Percentiles rank a stretch among this genome's conserved stretches.
phyloP scores from a whole-genome alignment of 2,329 filamentous ascomycete genomes.

The Scedosporium dehoogii region DNA sequence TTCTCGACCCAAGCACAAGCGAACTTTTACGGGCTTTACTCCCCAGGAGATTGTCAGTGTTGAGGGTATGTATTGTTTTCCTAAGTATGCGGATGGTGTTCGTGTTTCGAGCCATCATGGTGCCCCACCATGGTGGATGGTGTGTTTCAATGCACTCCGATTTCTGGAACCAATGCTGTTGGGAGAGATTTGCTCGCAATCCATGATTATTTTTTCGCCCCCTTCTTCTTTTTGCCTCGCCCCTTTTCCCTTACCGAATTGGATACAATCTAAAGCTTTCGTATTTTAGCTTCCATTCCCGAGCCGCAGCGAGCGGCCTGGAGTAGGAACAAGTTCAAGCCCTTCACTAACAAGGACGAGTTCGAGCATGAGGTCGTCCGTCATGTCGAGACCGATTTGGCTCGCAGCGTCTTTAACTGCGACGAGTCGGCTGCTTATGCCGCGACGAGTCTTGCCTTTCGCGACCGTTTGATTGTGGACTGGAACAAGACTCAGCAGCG shows the following conservation, averaged over 20 bases:
- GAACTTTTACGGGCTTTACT: conserved; percentile 92
- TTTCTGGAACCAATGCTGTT: not conserved
- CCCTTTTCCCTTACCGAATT: not conserved
- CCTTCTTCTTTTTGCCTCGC: not conserved
- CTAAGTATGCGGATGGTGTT: not conserved
- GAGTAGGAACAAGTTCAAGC: conserved; percentile 52
- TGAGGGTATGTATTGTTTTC: conserved; percentile 51
- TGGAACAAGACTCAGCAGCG: conserved; percentile 98
- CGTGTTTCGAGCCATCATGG: too few species aligned
- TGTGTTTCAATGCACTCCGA: not conserved
- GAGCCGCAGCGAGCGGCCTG: conserved; percentile 78
- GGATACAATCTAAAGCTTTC: not conserved
- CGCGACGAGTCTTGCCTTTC: conserved; percentile 82
- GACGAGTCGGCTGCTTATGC: conserved; percentile 90
- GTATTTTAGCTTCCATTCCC: conserved; percentile 58
- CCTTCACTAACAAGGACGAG: conserved; percentile 70
- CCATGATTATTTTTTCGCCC: not conserved
- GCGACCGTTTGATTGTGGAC: conserved; percentile 83
- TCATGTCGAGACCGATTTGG: conserved; percentile 93
- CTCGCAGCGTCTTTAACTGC: conserved; percentile 95
- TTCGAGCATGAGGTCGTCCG: conserved; percentile 82
- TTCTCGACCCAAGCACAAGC: conserved; percentile 86
- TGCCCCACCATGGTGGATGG: too few species aligned
- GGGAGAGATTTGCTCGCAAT: too few species aligned
- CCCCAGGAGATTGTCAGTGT: conserved; percentile 86